phyloP scores from a whole-genome alignment of 495 filamentous ascomycete genomes.

The Podospora pseudocomata region DNA sequence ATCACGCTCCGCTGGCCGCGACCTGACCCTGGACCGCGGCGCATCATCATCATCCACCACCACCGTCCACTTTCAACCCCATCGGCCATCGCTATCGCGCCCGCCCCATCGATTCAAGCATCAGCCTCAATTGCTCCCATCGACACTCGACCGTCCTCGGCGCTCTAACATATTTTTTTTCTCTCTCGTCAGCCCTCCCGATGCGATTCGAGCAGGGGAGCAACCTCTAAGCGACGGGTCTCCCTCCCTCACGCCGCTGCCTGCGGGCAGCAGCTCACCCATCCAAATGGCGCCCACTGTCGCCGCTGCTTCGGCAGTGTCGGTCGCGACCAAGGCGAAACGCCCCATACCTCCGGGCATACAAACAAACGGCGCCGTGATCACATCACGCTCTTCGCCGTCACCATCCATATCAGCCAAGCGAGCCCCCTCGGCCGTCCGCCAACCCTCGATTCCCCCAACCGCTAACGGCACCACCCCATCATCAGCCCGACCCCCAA shows the following conservation, averaged over 20 bases:
- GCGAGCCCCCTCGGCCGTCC: constrained; percentile 47
- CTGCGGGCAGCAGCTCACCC: constrained; percentile 16
- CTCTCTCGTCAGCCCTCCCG: background rate
- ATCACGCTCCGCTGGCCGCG: constrained; percentile 6
- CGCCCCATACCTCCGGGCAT: constrained; percentile 66
- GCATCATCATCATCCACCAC: background rate
- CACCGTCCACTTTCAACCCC: background rate
- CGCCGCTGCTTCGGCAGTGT: constrained; percentile 53
- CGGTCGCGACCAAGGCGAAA: constrained; percentile 64
- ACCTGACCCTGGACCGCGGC: background rate
- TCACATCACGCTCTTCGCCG: constrained; percentile 59
- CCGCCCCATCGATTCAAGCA: background rate
- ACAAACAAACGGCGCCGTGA: constrained; percentile 61
- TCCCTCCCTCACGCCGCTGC: constrained; percentile 5
- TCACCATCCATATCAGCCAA: constrained; percentile 65
- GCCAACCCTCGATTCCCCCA: constrained; percentile 39
- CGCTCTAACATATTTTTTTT: background rate
- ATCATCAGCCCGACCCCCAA: constrained; percentile 45
- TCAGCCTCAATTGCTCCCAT: background rate
- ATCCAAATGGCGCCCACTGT: constrained; percentile 43
- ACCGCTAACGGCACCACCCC: constrained; percentile 37
- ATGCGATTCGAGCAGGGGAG: constrained; percentile 2
- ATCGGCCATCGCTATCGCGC: background rate
- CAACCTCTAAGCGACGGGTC: constrained; percentile 4
- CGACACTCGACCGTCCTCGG: background rate